phyloP scores from a whole-genome alignment of 2,329 filamentous ascomycete genomes.

The Fusarium udum region DNA sequence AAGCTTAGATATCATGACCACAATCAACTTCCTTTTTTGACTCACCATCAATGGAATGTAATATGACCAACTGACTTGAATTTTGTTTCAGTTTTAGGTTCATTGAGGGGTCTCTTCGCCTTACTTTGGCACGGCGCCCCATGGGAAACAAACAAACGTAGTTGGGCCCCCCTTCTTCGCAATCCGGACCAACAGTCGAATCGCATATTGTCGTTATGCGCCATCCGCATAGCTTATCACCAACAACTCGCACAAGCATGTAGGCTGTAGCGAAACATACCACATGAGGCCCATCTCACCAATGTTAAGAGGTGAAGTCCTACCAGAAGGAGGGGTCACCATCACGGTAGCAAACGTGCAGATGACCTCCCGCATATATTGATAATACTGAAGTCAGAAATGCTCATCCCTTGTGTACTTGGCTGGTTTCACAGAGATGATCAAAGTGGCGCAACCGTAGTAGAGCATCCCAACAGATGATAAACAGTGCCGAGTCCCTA shows the following conservation, averaged over 20 bases:
- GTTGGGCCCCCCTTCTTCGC: conserved; percentile 10
- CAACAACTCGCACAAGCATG: conserved; percentile 33
- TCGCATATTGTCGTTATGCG: conserved; percentile 25
- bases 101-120: neutral
- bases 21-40: conserved; percentile 2
- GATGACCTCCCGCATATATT: conserved; percentile 29
- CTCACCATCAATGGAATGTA: neutral
- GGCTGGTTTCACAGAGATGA: conserved; percentile 32
- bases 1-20: neutral
- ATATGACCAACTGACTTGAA: neutral
- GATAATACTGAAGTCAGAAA: conserved; percentile 7
- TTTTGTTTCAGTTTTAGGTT: conserved; percentile 6
- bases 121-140: conserved; percentile 14
- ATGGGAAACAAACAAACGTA: conserved; percentile 29
- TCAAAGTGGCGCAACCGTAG: conserved; percentile 20
- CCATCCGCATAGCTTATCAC: conserved; percentile 36
- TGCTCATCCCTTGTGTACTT: conserved; percentile 15
- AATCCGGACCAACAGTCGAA: conserved; percentile 32
- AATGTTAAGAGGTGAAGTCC: neutral
- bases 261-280: conserved; percentile 18
- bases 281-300: conserved; percentile 7
- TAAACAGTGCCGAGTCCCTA: conserved; percentile 27
- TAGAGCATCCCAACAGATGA: conserved; percentile 21
- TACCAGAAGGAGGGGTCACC: conserved; percentile 17
- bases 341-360: conserved; percentile 22